Evolutionary conservation across 1,139 yeast genomes (phyloP), one percentile per base, ranked within the genome.

Genomic region (Geotrichum phurueaensis): DNA sequence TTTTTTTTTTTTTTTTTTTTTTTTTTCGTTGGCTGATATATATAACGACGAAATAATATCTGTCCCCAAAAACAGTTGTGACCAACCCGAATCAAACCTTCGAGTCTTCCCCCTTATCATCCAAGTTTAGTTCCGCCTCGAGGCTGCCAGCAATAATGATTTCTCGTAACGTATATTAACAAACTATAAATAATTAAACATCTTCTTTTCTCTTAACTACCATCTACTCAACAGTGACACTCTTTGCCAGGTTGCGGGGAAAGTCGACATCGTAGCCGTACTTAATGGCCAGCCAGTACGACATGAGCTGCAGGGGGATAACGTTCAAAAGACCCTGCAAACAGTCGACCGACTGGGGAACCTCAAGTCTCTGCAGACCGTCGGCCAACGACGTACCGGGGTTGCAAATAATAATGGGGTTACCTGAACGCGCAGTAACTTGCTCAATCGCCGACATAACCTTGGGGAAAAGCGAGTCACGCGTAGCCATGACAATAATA

Each of bases 191-290:
- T 29, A 33, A 18, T 51, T 39, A 51, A 51, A n/a, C 36, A 31
- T n/a, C 33, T 50, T 23, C 23, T 22, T 4, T 10, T 9, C 15
- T 23, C 20, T 22, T 4, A 15, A 22, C 33, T 27, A 25, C 12
- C 50, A 54, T 53, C 68, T 81, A 88, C 79, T 87, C 98, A 65
- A 95, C 99, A 59, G 99, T 95, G 63, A 95, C 99, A 54, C 96
- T 87, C 81, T 95, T 95, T 66, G 99, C 99, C 79, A 95, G 83
- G 79, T 95, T 95, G 78, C 99, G 87, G 68, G 99, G 99, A 84
- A 94, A 94, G 76, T 95, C 99, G 62, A 95, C 99, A 74, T 95
- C 96, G 70, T 89, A 87, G 52, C 98, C 98, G 74, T 94, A 88
- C 77, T 87, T 86, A 62, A 90, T 94, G 58, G 99, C 98, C 72